These are phyloP conservation scores for Ramalina peruviana DNA, from an alignment of 495 filamentous ascomycete species.

Conservation along the genomic window DNA sequence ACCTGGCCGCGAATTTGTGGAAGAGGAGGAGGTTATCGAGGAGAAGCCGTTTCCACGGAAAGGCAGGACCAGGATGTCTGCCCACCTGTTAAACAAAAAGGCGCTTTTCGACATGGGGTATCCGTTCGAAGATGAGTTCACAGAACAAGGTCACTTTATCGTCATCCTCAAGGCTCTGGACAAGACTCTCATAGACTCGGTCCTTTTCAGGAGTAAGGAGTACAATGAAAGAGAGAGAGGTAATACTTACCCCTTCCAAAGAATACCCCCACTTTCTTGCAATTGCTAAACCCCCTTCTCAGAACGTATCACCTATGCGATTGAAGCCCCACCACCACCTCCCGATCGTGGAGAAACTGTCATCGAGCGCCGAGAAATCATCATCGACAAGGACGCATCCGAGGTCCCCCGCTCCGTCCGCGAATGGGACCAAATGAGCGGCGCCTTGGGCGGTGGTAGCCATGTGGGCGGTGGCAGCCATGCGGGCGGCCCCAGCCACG, in stretches of 20 bases:
- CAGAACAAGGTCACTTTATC: constrained; percentile 47
- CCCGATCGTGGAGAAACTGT: constrained; percentile 18
- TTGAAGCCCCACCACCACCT: constrained; percentile 25
- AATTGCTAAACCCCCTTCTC: background rate
- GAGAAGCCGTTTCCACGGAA: constrained; percentile 56
- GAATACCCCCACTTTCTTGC: background rate
- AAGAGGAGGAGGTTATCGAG: constrained; percentile 20
- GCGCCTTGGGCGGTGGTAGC: constrained; percentile 2
- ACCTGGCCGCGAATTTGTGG: constrained; percentile 17
- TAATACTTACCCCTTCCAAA: constrained; percentile 16
- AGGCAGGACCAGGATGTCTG: constrained; percentile 77
- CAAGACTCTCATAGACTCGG: constrained; percentile 78
- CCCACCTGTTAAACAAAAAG: constrained; percentile 55
- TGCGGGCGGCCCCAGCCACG: constrained; percentile 2
- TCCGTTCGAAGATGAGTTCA: constrained; percentile 63
- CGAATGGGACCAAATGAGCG: constrained; percentile 18
- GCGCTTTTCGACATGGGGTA: constrained; percentile 76
- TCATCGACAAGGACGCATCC: constrained; percentile 8
- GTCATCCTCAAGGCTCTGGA: constrained; percentile 70
- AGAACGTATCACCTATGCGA: constrained; percentile 24
- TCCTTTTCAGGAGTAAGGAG: constrained; percentile 67
- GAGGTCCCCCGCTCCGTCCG: constrained; percentile 18
- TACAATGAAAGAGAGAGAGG: constrained; percentile 22
- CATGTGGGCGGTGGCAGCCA: background rate
- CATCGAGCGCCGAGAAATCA: constrained; percentile 22